Evolutionary conservation across 2,329 filamentous ascomycete species (phyloP), one percentile per base, ranked within the genome.

Genomic region (Rhynchosporium agropyri): DNA sequence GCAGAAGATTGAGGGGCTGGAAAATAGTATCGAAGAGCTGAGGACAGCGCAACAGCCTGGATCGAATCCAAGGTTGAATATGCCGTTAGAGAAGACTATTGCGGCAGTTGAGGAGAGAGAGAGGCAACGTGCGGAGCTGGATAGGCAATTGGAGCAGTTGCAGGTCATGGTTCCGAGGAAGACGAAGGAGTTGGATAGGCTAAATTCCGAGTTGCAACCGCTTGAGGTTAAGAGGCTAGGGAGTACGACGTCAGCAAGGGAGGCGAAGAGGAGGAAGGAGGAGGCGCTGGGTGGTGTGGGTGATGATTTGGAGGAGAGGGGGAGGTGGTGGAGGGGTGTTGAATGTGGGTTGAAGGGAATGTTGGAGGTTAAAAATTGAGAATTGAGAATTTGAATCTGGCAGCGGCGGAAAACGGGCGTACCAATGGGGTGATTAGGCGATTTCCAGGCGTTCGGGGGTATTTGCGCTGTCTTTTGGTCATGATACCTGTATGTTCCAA

Each of bases 291-390:
- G 85, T 4, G 88, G 87, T 5, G 84, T 86, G 48, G 84, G 85
- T 15, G 89, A 92, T 70, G 89, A 93, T 70, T 75, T 92, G 38
- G 90, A 93, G 74, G 88, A 90, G 75, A 83, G 86, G 69, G 90
- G 88, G 5, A 80, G 89, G 68, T 94, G 90, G 90, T 86, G 87
- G 77, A 83, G 85, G 68, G 87, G 87, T 20, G 86, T 85, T n/a
- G 89, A 92, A 72, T 77, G 79, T 8, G 82, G 77, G 13, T 74
- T 92, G 74, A 85, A 78, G 71, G 80, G 83, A 63, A 85, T 90
- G 76, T 73, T 92, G 68, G 85, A 87, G 67, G 78, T 86, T 15
- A 76, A 82, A 69, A 38, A 38, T 26, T 54, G n/a, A 33, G 31
- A 9, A 33, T 26, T 36, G 31, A 53, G 20, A 28, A 48, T 48